Conservation (phyloP, 257 asterid species). For the Solanum peruvianum region DNA sequence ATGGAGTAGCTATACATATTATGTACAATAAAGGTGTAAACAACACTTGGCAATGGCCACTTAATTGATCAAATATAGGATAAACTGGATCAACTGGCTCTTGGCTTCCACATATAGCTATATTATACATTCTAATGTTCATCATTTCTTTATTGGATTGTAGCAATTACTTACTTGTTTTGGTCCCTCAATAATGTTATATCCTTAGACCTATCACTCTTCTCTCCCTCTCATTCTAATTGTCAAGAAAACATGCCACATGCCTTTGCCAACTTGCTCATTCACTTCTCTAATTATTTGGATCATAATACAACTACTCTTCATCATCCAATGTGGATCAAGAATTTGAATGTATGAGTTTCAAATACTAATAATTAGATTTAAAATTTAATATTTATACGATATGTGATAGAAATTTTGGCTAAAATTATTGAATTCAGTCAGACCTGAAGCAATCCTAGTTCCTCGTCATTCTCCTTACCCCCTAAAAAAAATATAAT, state of each 20-base stretch:
- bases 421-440: not conserved
- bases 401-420: too few relatives aligned
- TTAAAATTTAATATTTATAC: not conserved
- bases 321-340: not conserved
- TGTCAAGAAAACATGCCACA: not conserved
- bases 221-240: not conserved
- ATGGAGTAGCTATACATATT: not conserved
- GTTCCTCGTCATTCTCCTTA: not conserved
- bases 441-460: not conserved
- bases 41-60: not conserved
- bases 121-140: not conserved
- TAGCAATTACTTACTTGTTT: not conserved
- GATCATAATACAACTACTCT: not conserved
- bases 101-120: not conserved
- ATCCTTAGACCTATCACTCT: not conserved
- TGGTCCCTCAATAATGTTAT: not conserved
- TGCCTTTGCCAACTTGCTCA: not conserved
- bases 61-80: not conserved
- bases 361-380: not conserved
- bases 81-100: not conserved
- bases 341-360: not conserved
- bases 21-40: not conserved
- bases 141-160: not conserved
- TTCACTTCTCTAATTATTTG: not conserved
- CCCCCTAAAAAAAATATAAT: not conserved